Conservation (phyloP, 805 yeast genomes). For the Debaryomyces hansenii region DNA sequence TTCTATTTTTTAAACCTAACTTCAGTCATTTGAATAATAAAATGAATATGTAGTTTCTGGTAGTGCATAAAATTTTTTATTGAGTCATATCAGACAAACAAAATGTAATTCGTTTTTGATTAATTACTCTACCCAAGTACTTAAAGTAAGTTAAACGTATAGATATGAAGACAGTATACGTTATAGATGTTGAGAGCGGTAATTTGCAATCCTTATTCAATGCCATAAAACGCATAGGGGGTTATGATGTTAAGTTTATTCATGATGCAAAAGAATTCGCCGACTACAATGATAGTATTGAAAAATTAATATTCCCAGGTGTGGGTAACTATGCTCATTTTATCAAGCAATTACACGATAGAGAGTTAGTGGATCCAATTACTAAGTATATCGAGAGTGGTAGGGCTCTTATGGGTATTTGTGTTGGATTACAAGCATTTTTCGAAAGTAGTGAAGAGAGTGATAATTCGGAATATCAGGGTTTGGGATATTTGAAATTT, state of each 20-base stretch:
- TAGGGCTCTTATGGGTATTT: slow-evolving; percentile 90
- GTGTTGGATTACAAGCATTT: slow-evolving; percentile 92
- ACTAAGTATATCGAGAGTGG: slow-evolving; percentile 70
- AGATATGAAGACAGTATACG: slow-evolving; percentile 42
- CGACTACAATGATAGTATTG: slow-evolving; percentile 41
- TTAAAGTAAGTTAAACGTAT: no score
- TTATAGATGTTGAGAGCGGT: slow-evolving; percentile 93
- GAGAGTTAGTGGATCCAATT: slow-evolving; percentile 68
- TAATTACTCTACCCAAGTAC: background rate
- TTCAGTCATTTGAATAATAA: background rate
- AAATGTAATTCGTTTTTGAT: background rate
- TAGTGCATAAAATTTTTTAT: background rate
- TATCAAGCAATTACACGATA: slow-evolving; percentile 62
- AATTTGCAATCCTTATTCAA: slow-evolving; percentile 86
- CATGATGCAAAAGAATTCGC: slow-evolving; percentile 57
- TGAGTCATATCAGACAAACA: background rate
- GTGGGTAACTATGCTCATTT: slow-evolving; percentile 98
- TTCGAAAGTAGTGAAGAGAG: slow-evolving; percentile 78
- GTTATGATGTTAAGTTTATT: slow-evolving; percentile 60
- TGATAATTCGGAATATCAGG: slow-evolving; percentile 54
- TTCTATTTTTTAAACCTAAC: background rate
- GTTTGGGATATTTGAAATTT: slow-evolving; percentile 48
- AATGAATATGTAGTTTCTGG: background rate
- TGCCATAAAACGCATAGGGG: slow-evolving; percentile 78
- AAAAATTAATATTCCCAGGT: slow-evolving; percentile 81